Evolutionary conservation across 2,329 filamentous ascomycete genomes (phyloP).

Genomic region (Septoria linicola): DNA sequence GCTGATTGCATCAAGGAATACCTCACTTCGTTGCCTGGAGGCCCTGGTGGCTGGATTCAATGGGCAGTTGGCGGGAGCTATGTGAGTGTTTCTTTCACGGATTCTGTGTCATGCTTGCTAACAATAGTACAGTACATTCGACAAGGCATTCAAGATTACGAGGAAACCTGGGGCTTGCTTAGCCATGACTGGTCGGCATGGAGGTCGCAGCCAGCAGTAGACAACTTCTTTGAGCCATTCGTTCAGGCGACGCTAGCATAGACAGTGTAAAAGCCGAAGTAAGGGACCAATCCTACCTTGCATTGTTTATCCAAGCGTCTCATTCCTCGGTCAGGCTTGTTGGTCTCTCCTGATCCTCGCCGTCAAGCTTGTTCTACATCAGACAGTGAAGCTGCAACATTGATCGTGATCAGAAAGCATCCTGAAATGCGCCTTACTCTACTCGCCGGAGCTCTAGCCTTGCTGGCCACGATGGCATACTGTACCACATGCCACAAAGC

Average conservation of each 20-base stretch:
- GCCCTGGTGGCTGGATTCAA: slow-evolving; percentile 55
- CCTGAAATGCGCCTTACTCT: too few species aligned
- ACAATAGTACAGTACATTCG: slow-evolving; percentile 32
- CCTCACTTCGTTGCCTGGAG: slow-evolving; percentile 46
- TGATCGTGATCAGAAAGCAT: too few species aligned
- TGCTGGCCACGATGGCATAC: too few species aligned
- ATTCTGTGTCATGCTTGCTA: neutral
- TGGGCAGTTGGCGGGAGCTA: slow-evolving; percentile 57
- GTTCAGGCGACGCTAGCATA: slow-evolving; percentile 18
- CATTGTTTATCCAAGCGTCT: too few species aligned
- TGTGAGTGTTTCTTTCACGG: slow-evolving; percentile 32
- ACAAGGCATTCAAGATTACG: neutral
- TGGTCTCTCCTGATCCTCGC: too few species aligned
- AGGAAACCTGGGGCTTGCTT: slow-evolving; percentile 45
- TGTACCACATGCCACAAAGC: too few species aligned
- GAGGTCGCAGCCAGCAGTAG: slow-evolving; percentile 22
- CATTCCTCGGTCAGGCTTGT: too few species aligned
- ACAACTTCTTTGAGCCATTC: slow-evolving; percentile 22
- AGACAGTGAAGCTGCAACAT: too few species aligned
- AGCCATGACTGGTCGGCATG: slow-evolving; percentile 54
- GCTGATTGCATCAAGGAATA: slow-evolving; percentile 53
- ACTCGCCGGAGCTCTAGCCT: too few species aligned
- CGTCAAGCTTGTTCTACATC: too few species aligned
- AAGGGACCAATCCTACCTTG: too few species aligned
- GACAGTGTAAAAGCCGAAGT: neutral